Conservation (phyloP, 2,329 filamentous ascomycete genomes). For the Stachybotrys echinatus region DNA sequence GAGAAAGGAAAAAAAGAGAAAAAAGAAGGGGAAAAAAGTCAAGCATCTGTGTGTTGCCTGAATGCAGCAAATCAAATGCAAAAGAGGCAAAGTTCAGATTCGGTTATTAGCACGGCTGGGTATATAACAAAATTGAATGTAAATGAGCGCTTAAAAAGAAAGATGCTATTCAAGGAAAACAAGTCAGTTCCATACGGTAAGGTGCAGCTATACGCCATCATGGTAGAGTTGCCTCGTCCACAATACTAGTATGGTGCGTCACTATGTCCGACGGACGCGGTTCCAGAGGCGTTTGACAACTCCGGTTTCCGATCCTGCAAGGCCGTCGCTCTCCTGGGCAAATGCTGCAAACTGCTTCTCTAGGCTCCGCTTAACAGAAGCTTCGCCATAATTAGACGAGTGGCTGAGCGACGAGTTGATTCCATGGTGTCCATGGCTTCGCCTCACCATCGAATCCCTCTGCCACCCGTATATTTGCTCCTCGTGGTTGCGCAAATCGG, state of each 20-base stretch:
- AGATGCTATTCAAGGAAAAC: too few relatives aligned
- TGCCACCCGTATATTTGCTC: slow-evolving; percentile 69
- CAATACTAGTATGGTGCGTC: not conserved
- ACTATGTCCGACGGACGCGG: slow-evolving; percentile 43
- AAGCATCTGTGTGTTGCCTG: too few relatives aligned
- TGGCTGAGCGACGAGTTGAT: slow-evolving; percentile 24
- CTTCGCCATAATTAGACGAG: slow-evolving; percentile 23
- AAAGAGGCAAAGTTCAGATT: not conserved
- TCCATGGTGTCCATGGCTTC: slow-evolving; percentile 32
- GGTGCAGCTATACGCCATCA: too few relatives aligned
- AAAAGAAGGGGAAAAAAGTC: not conserved
- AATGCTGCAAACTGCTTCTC: slow-evolving; percentile 49
- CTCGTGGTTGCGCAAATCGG: slow-evolving; percentile 75
- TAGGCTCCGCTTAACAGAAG: slow-evolving; percentile 45
- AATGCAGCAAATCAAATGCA: too few relatives aligned
- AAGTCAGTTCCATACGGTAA: not conserved
- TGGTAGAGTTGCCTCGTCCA: not conserved
- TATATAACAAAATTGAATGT: not conserved
- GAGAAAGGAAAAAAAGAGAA: not conserved
- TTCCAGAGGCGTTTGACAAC: slow-evolving; percentile 63
- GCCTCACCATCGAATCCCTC: slow-evolving; percentile 33
- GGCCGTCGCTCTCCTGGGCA: slow-evolving; percentile 36
- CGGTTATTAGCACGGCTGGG: not conserved
- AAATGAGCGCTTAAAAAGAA: not conserved
- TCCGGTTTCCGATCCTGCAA: slow-evolving; percentile 35